phyloP scores from a whole-genome alignment of 2,329 filamentous ascomycete species.

The Calycina herbarum region DNA sequence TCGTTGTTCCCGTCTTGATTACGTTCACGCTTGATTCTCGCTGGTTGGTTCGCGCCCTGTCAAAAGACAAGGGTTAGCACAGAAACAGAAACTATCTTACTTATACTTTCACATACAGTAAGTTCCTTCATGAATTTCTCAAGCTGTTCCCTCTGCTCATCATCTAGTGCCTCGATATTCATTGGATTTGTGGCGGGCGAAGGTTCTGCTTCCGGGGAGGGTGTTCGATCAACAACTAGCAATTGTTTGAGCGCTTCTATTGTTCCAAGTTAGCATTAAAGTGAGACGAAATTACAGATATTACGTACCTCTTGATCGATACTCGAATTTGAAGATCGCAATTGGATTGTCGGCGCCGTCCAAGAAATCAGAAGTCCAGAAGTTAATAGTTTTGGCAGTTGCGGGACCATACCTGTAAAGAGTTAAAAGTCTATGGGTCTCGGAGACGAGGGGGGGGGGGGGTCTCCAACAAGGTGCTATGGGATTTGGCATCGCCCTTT shows the following conservation, averaged over 20 bases:
- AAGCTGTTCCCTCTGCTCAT: conserved; percentile 6
- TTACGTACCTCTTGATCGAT: conserved; percentile 27
- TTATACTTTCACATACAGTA: background rate
- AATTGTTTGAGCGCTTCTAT: conserved; percentile 6
- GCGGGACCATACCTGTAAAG: too few species aligned
- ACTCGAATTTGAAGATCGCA: conserved; percentile 31
- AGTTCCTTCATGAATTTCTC: conserved; percentile 6
- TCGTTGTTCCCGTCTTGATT: background rate
- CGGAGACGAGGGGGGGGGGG: too few species aligned
- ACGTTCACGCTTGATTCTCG: conserved; percentile 9
- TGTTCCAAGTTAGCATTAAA: background rate
- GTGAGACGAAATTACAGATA: too few species aligned
- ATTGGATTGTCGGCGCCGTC: conserved; percentile 11
- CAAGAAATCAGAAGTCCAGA: too few species aligned
- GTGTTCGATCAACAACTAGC: conserved; percentile 9
- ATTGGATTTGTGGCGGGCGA: background rate
- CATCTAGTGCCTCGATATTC: background rate
- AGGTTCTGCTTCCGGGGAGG: conserved; percentile 9
- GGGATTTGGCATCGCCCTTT: conserved; percentile 24
- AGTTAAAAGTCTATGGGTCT: too few species aligned
- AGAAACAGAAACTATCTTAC: background rate
- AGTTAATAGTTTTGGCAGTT: too few species aligned
- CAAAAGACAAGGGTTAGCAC: background rate
- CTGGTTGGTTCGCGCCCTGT: background rate
- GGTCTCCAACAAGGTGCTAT: conserved; percentile 12